phyloP scores from a whole-genome alignment of 1,284 basidiomycete species.

The Lentinula novae-zelandiae region DNA sequence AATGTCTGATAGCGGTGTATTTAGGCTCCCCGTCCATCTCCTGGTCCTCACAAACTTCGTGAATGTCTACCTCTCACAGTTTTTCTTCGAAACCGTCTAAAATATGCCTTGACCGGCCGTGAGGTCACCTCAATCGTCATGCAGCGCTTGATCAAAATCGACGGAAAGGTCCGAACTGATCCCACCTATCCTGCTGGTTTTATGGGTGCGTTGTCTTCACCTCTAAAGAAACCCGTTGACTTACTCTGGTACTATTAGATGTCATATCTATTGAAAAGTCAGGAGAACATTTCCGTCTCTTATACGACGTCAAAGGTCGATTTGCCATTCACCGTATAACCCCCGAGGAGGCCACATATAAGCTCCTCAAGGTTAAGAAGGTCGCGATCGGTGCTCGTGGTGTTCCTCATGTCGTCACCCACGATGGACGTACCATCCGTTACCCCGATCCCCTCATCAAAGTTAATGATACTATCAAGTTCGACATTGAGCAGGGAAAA shows the following conservation, averaged over 20 bases:
- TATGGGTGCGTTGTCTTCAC: constrained; percentile 66
- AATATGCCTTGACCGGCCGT: constrained; percentile 96
- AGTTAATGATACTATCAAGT: constrained; percentile 98
- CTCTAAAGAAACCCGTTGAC: not conserved
- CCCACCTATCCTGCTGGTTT: constrained; percentile 96
- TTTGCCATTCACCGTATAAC: constrained; percentile 99
- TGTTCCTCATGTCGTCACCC: constrained; percentile 96
- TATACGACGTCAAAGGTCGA: constrained; percentile 99
- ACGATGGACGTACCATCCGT: constrained; percentile 99
- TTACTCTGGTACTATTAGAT: constrained; percentile 46
- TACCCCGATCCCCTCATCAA: constrained; percentile 97
- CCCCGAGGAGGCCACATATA: constrained; percentile 96
- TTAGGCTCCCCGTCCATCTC: constrained; percentile 92
- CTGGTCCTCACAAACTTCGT: constrained; percentile 98
- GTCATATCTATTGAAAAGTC: constrained; percentile 98
- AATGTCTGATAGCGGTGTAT: constrained; percentile 13
- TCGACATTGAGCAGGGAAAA: constrained; percentile 93
- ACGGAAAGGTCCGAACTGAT: constrained; percentile 98
- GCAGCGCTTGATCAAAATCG: constrained; percentile 98
- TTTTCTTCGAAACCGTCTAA: constrained; percentile 98
- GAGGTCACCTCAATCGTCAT: constrained; percentile 95
- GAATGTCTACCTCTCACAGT: constrained; percentile 94
- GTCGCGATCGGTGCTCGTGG: constrained; percentile 91
- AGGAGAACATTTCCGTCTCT: constrained; percentile 98
- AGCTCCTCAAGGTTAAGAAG: constrained; percentile 95